A percentile compares a stretch with the other conserved stretches of the same genome.
Conservation (phyloP, 2,329 filamentous ascomycete species). For the Sporothrix globosa region DNA sequence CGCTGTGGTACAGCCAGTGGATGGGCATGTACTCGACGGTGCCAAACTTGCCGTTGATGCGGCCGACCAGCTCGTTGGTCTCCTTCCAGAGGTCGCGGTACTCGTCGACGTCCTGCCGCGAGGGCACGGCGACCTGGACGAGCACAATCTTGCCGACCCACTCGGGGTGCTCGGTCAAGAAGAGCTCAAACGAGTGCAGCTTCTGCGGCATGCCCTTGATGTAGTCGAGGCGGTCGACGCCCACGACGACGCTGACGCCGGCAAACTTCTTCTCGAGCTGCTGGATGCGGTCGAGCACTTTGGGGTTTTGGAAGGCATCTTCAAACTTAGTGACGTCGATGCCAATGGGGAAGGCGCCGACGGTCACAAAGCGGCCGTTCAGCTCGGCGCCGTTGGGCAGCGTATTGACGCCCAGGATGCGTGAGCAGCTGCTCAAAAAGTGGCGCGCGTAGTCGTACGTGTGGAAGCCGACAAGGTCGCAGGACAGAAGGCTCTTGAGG, state of each 20-base stretch:
- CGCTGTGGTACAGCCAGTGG: conserved; percentile 96
- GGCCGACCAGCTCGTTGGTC: conserved; percentile 93
- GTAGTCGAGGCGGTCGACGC: conserved; percentile 95
- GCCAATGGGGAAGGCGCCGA: conserved; percentile 95
- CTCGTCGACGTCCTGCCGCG: conserved; percentile 92
- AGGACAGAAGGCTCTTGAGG: conserved; percentile 83
- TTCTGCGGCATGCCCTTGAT: conserved; percentile 99
- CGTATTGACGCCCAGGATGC: conserved; percentile 77
- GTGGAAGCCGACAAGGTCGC: conserved; percentile 96
- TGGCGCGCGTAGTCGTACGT: conserved; percentile 99
- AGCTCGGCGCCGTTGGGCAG: conserved; percentile 94
- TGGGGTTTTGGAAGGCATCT: conserved; percentile 81
- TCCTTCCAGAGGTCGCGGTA: conserved; percentile 95
- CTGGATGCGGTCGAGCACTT: conserved; percentile 84
- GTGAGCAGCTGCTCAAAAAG: conserved; percentile 94
- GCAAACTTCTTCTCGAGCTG: conserved; percentile 88
- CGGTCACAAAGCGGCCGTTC: conserved; percentile 82
- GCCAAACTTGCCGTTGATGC: conserved; percentile 96
- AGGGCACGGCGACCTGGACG: conserved; percentile 93
- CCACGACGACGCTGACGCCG: conserved; percentile 93
- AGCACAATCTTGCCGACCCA: conserved; percentile 98
- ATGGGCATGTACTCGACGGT: conserved; percentile 99
- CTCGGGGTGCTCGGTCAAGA: conserved; percentile 93
- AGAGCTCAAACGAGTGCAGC: conserved; percentile 92
- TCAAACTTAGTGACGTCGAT: conserved; percentile 98